These are phyloP conservation scores for Pugionium dolabratum DNA, from an alignment of 345 rosid genomes.

Conservation along the genomic window DNA sequence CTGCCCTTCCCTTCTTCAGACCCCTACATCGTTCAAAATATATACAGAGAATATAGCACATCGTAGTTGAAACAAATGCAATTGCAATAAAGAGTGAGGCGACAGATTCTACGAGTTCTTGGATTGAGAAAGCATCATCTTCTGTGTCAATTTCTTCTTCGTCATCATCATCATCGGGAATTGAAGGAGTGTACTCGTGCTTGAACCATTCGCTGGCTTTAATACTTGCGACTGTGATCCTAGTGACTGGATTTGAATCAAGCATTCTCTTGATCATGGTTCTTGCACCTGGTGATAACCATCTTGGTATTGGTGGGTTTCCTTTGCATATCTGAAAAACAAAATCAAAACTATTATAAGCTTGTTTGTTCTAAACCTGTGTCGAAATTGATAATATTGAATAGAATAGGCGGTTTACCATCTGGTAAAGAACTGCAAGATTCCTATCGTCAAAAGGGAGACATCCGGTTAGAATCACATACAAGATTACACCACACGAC, in stretches of 20 bases:
- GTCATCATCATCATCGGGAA: constrained; percentile 61
- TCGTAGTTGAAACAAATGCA: constrained; percentile 5
- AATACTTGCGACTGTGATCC: constrained; percentile 64
- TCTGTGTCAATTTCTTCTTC: constrained; percentile 59
- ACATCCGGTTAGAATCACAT: constrained; percentile 80
- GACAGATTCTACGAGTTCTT: constrained; percentile 50
- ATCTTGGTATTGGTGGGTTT: constrained; percentile 74
- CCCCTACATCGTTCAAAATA: constrained; percentile 43
- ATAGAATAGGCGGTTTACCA: constrained; percentile 49
- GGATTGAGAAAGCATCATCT: constrained; percentile 54
- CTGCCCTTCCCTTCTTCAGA: constrained; percentile 54
- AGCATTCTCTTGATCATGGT: constrained; percentile 73
- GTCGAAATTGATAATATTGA: background rate
- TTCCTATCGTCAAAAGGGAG: constrained; percentile 96
- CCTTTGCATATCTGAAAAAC: constrained; percentile 83
- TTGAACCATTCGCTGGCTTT: constrained; percentile 81
- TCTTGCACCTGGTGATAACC: constrained; percentile 78
- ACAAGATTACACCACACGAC: constrained; percentile 93
- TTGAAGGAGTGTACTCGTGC: constrained; percentile 59
- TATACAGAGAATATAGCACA: constrained; percentile 15
- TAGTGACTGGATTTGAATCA: constrained; percentile 71
- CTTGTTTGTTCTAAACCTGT: constrained; percentile 11
- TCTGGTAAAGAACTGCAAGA: constrained; percentile 87
- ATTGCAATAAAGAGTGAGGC: background rate
- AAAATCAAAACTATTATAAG: background rate